phyloP scores from a whole-genome alignment of 2,329 filamentous ascomycete species.

The Myriangium duriaei region DNA sequence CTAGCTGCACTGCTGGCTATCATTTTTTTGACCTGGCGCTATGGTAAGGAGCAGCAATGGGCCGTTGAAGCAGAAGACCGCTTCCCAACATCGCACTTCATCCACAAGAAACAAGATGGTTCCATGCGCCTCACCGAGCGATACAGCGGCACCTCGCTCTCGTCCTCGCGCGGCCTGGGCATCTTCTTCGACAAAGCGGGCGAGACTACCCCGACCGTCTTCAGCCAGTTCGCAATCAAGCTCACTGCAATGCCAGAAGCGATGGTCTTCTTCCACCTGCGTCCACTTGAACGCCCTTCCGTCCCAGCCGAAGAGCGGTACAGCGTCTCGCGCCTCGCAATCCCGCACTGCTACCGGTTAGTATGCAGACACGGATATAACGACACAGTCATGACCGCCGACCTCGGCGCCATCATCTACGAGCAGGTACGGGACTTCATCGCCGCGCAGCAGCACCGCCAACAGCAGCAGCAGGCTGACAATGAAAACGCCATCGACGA shows the following conservation, averaged over 20 bases:
- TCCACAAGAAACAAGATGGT: slow-evolving; percentile 14
- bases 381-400: slow-evolving; percentile 16
- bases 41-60: slow-evolving; percentile 70
- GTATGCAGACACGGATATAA: slow-evolving; percentile 16
- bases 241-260: slow-evolving; percentile 16
- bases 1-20: slow-evolving; percentile 49
- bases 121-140: slow-evolving; percentile 25
- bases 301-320: slow-evolving; percentile 14
- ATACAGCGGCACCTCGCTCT: slow-evolving; percentile 30
- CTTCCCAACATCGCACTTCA: slow-evolving; percentile 37
- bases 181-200: slow-evolving; percentile 73
- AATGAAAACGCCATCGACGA: neutral
- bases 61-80: slow-evolving; percentile 52
- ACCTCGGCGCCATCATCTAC: slow-evolving; percentile 15
- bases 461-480: neutral
- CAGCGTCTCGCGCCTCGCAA: slow-evolving; percentile 13
- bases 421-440: slow-evolving; percentile 15
- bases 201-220: slow-evolving; percentile 34
- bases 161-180: slow-evolving; percentile 42
- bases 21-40: slow-evolving; percentile 64
- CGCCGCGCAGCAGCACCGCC: slow-evolving; percentile 5
- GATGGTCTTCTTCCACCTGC: slow-evolving; percentile 17
- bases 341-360: slow-evolving; percentile 16
- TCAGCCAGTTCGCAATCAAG: slow-evolving; percentile 16
- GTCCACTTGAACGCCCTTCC: slow-evolving; percentile 14